Evolutionary conservation across 2,329 filamentous ascomycete genomes (phyloP).

Genomic region (Fusarium sarcochroum): DNA sequence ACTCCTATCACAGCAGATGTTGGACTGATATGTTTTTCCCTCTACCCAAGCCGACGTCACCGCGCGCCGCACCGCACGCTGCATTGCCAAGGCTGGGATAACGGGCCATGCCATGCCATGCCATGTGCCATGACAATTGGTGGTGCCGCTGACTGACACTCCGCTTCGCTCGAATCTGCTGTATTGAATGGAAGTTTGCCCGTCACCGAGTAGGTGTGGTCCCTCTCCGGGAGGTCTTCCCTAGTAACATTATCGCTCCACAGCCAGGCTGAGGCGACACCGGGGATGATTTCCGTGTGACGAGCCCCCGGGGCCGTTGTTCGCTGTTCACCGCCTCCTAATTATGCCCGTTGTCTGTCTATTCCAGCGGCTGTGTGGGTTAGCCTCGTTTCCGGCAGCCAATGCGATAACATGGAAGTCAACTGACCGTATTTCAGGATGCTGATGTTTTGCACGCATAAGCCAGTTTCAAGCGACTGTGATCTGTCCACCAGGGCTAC

Average conservation of each 20-base stretch:
- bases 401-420: conserved; percentile 35
- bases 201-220: conserved; percentile 37
- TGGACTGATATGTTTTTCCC: conserved; percentile 35
- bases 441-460: conserved; percentile 32
- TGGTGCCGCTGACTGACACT: conserved; percentile 23
- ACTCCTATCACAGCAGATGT: conserved; percentile 39
- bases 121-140: conserved; percentile 43
- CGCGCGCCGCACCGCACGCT: conserved; percentile 23
- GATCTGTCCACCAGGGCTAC: conserved; percentile 21
- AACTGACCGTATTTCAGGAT: conserved; percentile 37
- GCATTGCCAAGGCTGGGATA: conserved; percentile 42
- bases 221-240: conserved; percentile 36
- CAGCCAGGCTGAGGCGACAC: conserved; percentile 45
- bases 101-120: conserved; percentile 36
- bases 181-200: conserved; percentile 19
- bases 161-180: conserved; percentile 34
- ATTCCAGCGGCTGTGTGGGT: conserved; percentile 27
- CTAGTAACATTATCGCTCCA: conserved; percentile 41
- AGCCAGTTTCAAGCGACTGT: conserved; percentile 25
- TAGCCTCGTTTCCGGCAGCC: conserved; percentile 31
- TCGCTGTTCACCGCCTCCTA: conserved; percentile 48
- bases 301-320: conserved; percentile 41
- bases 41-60: conserved; percentile 48
- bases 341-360: conserved; percentile 21
- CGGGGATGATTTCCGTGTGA: conserved; percentile 49